Base-by-base conservation (phyloP, 805 yeast species). In the Candida xyloterini region DNA sequence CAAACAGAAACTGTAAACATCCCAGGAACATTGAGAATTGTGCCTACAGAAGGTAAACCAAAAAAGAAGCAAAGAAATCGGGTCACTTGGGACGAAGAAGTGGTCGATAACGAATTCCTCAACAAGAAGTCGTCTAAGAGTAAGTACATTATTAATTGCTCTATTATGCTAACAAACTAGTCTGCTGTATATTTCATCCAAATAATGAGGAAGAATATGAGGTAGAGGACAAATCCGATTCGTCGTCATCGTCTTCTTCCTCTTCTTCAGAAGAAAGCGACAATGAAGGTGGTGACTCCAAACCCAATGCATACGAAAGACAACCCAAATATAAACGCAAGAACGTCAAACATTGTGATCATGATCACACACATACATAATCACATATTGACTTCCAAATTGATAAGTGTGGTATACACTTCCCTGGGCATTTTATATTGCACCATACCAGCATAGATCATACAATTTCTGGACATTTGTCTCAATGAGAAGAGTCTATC, bases 371-470 rank as follows among this genome's bases (percentile, higher is more conserved):
- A 13, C 51, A 48, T 27, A 29, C 30, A 16, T 39, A n/a, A 21
- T 39, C 53, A 56, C 47, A 52, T 51, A 40, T 53, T 55, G 10
- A 56, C 55, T 57, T 85, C 95, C 42, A 85, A 63, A 46, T 73
- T 76, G 23, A 84, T 78, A 54, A 85, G 66, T 29, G 79, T 72
- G 50, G 85, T 78, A 58, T 84, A 87, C 0, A 87, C 81, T 52
- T 87, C 95, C 42, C 83, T 65, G 7, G 96, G 95, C 95, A 90
- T 87, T 59, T 84, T 81, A 63, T 85, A 89, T 64, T 87, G 95
- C 26, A 90, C 82, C 81, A 91, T 84, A 45, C 97, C 98, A 6
- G 97, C 95, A 60, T 84, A 91, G 3, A 90, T 78, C 89, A 90
- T 88, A 62, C 95, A 84, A 62, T 88, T 88, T 60, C 79, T 83